phyloP scores from a whole-genome alignment of 208 protist genomes.

The Crithidia acanthocephali region DNA sequence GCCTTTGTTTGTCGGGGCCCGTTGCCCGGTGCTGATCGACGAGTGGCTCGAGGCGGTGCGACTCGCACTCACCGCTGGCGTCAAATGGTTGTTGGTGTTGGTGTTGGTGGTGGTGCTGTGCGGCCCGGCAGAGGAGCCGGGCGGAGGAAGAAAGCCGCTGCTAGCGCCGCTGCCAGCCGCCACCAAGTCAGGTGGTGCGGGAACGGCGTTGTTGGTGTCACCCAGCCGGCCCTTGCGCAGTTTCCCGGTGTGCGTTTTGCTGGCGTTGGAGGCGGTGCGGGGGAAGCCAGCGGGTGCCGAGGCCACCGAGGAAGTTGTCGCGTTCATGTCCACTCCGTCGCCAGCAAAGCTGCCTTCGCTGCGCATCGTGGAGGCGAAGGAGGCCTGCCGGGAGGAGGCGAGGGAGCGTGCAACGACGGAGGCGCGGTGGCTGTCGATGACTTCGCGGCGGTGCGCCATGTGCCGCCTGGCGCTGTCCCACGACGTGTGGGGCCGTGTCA shows the following conservation, averaged over 20 bases:
- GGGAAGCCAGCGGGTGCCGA: conserved; percentile 44
- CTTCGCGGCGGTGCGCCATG: conserved; percentile 40
- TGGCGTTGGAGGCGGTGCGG: conserved; percentile 37
- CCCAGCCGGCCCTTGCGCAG: conserved; percentile 48
- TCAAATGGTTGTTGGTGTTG: no score
- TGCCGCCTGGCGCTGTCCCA: conserved; percentile 73
- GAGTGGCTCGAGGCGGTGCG: conserved; percentile 8
- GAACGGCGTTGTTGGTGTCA: conserved; percentile 1
- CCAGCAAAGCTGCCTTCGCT: conserved; percentile 14
- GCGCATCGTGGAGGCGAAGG: conserved; percentile 41
- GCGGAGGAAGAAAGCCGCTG: no score
- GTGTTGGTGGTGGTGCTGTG: background rate
- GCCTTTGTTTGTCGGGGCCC: conserved; percentile 13
- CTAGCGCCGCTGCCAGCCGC: conserved; percentile 34
- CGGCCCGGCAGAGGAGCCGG: background rate
- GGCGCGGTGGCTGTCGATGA: conserved; percentile 48
- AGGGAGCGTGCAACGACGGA: conserved; percentile 60
- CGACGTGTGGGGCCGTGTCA: conserved; percentile 86
- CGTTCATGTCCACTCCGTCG: conserved; percentile 25
- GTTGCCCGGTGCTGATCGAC: conserved; percentile 4
- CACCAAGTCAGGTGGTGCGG: conserved; percentile 1
- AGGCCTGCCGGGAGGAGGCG: conserved; percentile 41
- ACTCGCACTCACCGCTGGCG: background rate
- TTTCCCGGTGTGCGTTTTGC: conserved; percentile 38
- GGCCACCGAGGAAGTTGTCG: conserved; percentile 32